phyloP scores from a whole-genome alignment of 78 protist genomes.

The Isochrysis galbana region DNA sequence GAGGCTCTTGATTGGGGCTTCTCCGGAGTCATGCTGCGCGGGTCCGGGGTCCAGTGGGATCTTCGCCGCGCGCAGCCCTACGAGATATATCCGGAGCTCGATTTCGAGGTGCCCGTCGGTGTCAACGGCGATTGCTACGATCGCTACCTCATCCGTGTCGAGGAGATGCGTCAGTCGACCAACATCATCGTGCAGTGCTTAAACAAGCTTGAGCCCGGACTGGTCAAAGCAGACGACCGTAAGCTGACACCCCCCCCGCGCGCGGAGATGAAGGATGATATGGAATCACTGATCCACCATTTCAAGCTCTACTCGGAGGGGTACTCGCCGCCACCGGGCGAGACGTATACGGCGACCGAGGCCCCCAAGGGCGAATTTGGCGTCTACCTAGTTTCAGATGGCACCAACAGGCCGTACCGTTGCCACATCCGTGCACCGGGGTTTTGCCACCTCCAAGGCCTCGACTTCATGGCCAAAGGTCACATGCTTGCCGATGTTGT shows the following conservation, averaged over 20 bases:
- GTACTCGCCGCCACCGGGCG: conserved; percentile 41
- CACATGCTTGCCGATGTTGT: conserved; percentile 67
- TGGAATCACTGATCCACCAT: conserved; percentile 66
- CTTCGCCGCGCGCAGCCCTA: conserved; percentile 64
- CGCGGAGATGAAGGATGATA: conserved; percentile 61
- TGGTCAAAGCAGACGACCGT: conserved; percentile 53
- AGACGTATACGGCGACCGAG: conserved; percentile 64
- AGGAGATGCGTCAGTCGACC: conserved; percentile 65
- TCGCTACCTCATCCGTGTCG: conserved; percentile 65
- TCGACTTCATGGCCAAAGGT: conserved; percentile 33
- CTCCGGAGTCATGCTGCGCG: conserved; percentile 63
- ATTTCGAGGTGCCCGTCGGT: conserved; percentile 66
- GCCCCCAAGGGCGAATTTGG: conserved; percentile 67
- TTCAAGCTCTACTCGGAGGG: conserved; percentile 73
- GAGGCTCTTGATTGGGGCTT: conserved; percentile 53
- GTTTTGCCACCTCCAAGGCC: conserved; percentile 33
- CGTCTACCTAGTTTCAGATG: conserved; percentile 57
- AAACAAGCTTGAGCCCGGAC: conserved; percentile 60
- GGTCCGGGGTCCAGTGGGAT: conserved; percentile 57
- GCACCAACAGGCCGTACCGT: conserved; percentile 61
- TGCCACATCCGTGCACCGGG: conserved; percentile 69
- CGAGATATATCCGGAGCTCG: conserved; percentile 59
- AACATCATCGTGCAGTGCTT: conserved; percentile 62
- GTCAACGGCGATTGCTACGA: conserved; percentile 63
- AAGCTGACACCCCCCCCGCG: conserved; percentile 64